Evolutionary conservation across 805 yeast genomes (phyloP).

Genomic region (Wickerhamiella lipophila): DNA sequence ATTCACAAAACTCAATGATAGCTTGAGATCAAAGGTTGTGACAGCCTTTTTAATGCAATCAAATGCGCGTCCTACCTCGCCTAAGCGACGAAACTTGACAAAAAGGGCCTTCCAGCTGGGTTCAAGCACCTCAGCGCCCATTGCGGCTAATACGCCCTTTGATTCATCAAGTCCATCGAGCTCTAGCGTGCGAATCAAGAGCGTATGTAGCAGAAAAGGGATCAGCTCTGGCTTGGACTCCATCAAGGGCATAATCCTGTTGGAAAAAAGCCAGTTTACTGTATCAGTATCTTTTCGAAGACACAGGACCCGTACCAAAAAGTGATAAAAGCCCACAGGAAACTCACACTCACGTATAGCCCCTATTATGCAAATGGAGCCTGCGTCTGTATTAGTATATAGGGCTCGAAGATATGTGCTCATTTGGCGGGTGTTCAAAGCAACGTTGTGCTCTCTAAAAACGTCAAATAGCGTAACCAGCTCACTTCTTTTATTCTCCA

Average conservation of each 20-base stretch:
- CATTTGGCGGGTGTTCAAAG: slow-evolving; percentile 6
- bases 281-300: background rate
- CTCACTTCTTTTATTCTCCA: background rate
- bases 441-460: slow-evolving; percentile 1
- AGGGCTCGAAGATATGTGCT: slow-evolving; percentile 12
- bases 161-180: slow-evolving; percentile 22
- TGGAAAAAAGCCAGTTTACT: slow-evolving; percentile 16
- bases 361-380: slow-evolving; percentile 5
- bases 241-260: slow-evolving; percentile 12
- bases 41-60: slow-evolving; percentile 19
- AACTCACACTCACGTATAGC: background rate
- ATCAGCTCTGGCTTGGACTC: slow-evolving; percentile 11
- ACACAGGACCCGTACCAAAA: slow-evolving; percentile 14
- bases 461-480: background rate
- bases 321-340: slow-evolving; percentile 17
- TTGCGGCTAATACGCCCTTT: slow-evolving; percentile 18
- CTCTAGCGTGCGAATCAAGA: slow-evolving; percentile 21
- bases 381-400: slow-evolving; percentile 15
- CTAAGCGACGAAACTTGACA: slow-evolving; percentile 22
- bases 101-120: slow-evolving; percentile 21
- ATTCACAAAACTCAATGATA: slow-evolving; percentile 18
- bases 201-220: slow-evolving; percentile 17
- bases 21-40: slow-evolving; percentile 9
- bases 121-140: slow-evolving; percentile 18
- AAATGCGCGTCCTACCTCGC: slow-evolving; percentile 22